Evolutionary conservation across 1,139 yeast genomes (phyloP), one percentile per base, ranked within the genome.

Genomic region (Groenewaldozyma sp.): DNA sequence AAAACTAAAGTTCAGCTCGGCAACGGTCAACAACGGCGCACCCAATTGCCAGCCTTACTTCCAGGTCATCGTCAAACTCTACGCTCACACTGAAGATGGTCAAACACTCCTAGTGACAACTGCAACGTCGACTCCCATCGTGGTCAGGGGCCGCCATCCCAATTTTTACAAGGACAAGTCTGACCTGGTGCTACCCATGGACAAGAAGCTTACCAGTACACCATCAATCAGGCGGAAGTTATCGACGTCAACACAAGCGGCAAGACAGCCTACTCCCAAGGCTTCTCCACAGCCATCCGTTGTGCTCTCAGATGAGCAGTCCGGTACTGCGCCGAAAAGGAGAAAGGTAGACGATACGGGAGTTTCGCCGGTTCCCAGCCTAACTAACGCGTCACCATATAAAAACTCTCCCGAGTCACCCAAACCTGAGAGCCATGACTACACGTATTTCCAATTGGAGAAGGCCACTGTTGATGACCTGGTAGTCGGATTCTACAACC

Each of bases 61-160:
- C 31, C 42, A 42, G 28, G 39, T 42, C 13, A 24, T 29, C 24
- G 40, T 35, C 10, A 33, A 31, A 1, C 37, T 39, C 19, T 17
- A 29, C 2, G 45, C 43, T 7, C 13, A 31, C 20, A 42, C 43
- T 17, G 28, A 29, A 3, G 20, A 37, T 3, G 45, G 45, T 4
- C 21, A 35, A 14, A 24, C 26, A 3, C 17, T 42, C 2, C 19
- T 31, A 4, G 36, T 42, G 6, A 22, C 39, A 14, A 29, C 24
- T n/a, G 39, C 39, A 3, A n/a, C 31, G 13, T 42, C 45, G 2
- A 31, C 37, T 29, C 80, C 81, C 1, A 73, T 77, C 5, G 74
- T 76, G 28, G 83, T 77, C 3, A 59, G 84, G 44, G 84, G 83
- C 2, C 59, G 83, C 44, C 78, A 77, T 49, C 83, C 84, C 3